Evolutionary conservation across 305 asterid genomes (phyloP), one percentile per base, ranked within the genome.

Genomic region (Solanum hybrid): DNA sequence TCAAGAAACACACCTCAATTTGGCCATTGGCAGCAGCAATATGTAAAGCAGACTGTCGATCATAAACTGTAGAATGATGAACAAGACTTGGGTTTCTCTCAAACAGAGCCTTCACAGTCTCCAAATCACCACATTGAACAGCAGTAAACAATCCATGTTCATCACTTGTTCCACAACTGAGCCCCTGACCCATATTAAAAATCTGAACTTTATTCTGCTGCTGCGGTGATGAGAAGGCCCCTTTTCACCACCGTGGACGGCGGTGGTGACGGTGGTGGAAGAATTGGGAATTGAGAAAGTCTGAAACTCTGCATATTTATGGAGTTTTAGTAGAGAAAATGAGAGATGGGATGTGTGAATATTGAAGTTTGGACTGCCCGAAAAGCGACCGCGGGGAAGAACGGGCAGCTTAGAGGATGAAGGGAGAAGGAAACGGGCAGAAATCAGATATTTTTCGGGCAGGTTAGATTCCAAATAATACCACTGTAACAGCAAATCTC

Each of bases 11-110:
- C 34, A 96, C 99, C 99, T 96, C 98, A 98, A 94, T 95, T 95
- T 93, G 99, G 91, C 98, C 99, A 94, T 95, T 95, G 88, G 98
- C 99, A 89, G 99, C 97, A 27, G 99, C 99, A 27, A 97, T 93
- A 92, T 97, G 99, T 92, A 96, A 75, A 92, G 95, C 93, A 7
- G 98, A 94, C 94, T 94, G 94, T 38, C 96, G 95, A 93, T 95
- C 99, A 90, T 94, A 95, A 14, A 92, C 92, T 2, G 97, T 94
- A n/a, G 93, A 90, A 35, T 84, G 93, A 35, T 90, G 93, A 90
- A 94, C 73, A 40, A 95, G 94, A 64, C 90, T 79, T 0, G 97
- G 93, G 75, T 93, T 93, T 90, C 91, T 93, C 36, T 89, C 92
- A 85, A 95, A 84, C 37, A 93, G 75, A 64, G 91, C 94, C 88